Conservation (phyloP, 352 stramenopile genomes). For the Aphanomyces euteiches region DNA sequence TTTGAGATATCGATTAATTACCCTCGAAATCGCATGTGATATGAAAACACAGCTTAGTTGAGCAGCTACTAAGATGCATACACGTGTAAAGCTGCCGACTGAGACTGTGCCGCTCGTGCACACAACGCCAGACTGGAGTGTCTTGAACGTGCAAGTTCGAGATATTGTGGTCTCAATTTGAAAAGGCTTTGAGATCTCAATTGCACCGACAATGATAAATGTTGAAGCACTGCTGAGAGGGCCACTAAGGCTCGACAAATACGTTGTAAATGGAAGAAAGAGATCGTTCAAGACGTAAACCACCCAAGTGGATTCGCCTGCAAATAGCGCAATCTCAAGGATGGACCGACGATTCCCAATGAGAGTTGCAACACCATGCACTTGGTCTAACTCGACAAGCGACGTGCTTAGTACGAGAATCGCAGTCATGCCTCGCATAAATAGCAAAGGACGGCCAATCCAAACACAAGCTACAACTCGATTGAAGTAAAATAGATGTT, state of each 20-base stretch:
- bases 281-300: conserved; percentile 12
- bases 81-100: background rate
- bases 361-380: background rate
- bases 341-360: background rate
- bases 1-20: background rate
- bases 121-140: background rate
- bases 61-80: background rate
- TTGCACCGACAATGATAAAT: background rate
- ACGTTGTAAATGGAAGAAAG: background rate
- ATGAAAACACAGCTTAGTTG: background rate
- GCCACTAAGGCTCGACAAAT: background rate
- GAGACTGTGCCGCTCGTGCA: background rate
- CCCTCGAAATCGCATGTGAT: background rate
- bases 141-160: background rate
- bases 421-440: conserved; percentile 19
- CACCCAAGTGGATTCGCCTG: conserved; percentile 24
- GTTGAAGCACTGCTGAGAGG: background rate
- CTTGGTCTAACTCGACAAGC: background rate
- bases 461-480: conserved; percentile 23
- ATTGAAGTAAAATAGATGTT: conserved; percentile 17
- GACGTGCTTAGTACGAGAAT: conserved; percentile 14
- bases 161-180: no score
- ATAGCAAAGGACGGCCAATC: conserved; percentile 22
- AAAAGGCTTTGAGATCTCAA: no score
- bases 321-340: background rate